Evolutionary conservation across 169 alveolate species (phyloP), one percentile per base, ranked within the genome.

Genomic region (Plasmodium blacklocki): DNA sequence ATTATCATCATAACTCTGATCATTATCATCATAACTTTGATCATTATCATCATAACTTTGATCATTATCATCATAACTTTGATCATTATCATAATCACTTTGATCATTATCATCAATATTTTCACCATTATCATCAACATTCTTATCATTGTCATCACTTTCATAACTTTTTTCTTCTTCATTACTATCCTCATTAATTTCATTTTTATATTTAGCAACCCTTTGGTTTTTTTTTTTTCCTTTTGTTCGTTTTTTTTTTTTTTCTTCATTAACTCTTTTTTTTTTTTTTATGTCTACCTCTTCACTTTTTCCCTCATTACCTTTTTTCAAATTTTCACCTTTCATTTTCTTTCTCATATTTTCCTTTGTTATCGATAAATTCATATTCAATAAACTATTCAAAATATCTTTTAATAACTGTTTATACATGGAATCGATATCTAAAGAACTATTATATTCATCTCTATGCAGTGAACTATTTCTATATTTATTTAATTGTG

Each of bases 291-390:
- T 39, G 5, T 39, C 47, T 8, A 21, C 2, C 18, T 14, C 18
- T 18, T 7, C 11, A 18, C 64, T 1, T 18, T 56, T 18, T 18
- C 21, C 21, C 11, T 18, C 21, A 5, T 66, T 66, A 47, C 21
- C 50, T 50, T 23, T 32, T 5, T 68, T 83, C 23, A 56, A 66
- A n/a, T 80, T 52, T 19, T 68, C 83, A 3, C 21, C 66, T 50
- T 80, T 68, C 59, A 43, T 73, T 43, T 43, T 68, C 23, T 66
- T 70, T 62, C 73, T 70, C 2, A 86, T 49, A 72, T 86, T 86
- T 54, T 86, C 92, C 49, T 72, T 86, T 14, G 88, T 86, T 72
- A 86, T 86, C 21, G 88, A 71, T 29, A 86, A 72, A 45, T 70
- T 72, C 88, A 72, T 72, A 21, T 86, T 86, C 26, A 86, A 45